Conservation (phyloP, 148 eudicot genomes). For the Dianthus caryophyllus region DNA sequence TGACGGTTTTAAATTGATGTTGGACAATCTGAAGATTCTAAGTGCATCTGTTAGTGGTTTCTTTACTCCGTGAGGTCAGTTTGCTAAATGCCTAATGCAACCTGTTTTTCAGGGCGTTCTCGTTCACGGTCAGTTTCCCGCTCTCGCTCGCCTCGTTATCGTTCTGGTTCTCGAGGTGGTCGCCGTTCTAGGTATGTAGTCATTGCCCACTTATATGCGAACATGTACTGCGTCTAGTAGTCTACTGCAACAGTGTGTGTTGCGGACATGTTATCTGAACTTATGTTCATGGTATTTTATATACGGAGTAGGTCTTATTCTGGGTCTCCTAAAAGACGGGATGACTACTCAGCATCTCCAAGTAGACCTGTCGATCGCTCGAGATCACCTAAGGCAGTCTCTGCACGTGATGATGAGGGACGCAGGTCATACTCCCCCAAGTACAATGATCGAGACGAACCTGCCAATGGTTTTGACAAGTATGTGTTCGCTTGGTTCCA, state of each 20-base stretch:
- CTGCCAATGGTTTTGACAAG: constrained; percentile 37
- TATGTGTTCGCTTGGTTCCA: constrained; percentile 8
- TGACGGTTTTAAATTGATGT: no score
- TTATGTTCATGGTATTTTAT: neutral
- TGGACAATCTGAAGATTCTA: no score
- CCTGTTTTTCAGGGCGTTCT: constrained; percentile 39
- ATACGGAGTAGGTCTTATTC: constrained; percentile 63
- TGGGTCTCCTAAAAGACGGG: constrained; percentile 46
- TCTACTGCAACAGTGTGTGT: neutral
- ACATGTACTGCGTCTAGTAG: neutral
- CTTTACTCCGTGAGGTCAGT: neutral
- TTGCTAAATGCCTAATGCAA: neutral
- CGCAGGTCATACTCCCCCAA: constrained; percentile 47
- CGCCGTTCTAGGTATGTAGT: constrained; percentile 45
- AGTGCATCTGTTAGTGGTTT: neutral
- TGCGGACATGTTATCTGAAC: neutral
- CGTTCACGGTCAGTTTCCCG: constrained; percentile 57
- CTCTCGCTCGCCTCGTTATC: constrained; percentile 49
- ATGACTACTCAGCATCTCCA: constrained; percentile 50
- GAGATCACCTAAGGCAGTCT: constrained; percentile 38
- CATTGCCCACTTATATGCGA: neutral
- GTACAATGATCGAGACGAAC: constrained; percentile 30
- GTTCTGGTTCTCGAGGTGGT: constrained; percentile 47
- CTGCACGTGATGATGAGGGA: constrained; percentile 31
- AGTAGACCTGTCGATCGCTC: constrained; percentile 39